These are phyloP conservation scores for Piper longum DNA, from an alignment of 164 flowering plant genomes.

Conservation along the genomic window DNA sequence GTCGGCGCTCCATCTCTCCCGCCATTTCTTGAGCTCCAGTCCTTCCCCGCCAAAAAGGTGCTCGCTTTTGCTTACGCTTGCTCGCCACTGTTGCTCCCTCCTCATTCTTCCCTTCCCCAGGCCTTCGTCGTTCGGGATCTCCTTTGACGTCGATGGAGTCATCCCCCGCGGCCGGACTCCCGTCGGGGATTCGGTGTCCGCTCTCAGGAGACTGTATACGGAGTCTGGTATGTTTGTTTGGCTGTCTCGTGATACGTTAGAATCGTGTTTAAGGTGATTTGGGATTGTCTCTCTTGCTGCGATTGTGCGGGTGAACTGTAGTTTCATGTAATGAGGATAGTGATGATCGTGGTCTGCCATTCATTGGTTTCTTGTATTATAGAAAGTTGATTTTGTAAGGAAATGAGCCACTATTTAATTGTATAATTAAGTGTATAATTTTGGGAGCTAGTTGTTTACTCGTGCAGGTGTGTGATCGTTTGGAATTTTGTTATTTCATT, in stretches of 20 bases:
- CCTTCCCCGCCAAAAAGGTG: not conserved
- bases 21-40: not conserved
- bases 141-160: constrained; percentile 85
- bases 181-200: constrained; percentile 54
- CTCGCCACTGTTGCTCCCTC: not conserved
- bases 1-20: constrained; percentile 1
- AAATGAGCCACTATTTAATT: no score
- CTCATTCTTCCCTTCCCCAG: constrained; percentile 5
- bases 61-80: not conserved
- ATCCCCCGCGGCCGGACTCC: constrained; percentile 52
- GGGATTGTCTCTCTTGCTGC: not conserved
- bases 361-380: not conserved
- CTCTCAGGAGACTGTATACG: constrained; percentile 37
- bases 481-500: no score
- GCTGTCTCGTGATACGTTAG: not conserved
- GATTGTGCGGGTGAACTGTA: not conserved
- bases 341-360: not conserved
- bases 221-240: constrained; percentile 26
- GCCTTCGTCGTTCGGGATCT: constrained; percentile 52
- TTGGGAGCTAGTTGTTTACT: no score
- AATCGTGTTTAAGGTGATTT: not conserved
- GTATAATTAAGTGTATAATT: no score
- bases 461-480: no score
- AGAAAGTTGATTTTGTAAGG: no score
- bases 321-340: not conserved